These are phyloP conservation scores for Digitaria exilis DNA, from an alignment of 202 grass and related monocot species.

Conservation along the genomic window DNA sequence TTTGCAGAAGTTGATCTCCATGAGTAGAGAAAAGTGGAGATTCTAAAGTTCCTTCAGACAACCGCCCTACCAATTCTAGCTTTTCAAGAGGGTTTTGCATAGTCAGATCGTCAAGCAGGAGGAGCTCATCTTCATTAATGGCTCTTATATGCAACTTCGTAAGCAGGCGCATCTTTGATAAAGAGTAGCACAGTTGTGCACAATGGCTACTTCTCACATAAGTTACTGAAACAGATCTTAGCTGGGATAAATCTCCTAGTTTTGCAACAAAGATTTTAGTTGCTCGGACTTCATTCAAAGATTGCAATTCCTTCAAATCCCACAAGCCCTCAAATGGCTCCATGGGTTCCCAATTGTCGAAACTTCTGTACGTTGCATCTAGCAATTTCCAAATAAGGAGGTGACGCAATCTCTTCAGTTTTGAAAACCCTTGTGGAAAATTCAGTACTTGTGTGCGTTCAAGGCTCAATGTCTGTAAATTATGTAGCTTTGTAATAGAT, in stretches of 20 bases:
- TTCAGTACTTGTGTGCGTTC: background rate
- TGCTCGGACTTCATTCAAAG: conserved; percentile 21
- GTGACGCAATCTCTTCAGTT: conserved; percentile 47
- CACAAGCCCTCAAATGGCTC: conserved; percentile 42
- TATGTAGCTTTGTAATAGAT: conserved; percentile 33
- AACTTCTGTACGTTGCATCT: conserved; percentile 1
- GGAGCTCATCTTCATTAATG: conserved; percentile 35
- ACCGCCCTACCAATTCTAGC: conserved; percentile 1
- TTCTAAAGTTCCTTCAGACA: conserved; percentile 40
- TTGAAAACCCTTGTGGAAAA: conserved; percentile 32
- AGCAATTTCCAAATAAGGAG: conserved; percentile 35
- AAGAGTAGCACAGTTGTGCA: conserved; percentile 23
- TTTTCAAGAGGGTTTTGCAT: conserved; percentile 29
- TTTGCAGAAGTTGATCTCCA: background rate
- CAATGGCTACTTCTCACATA: conserved; percentile 25
- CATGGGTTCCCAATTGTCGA: background rate
- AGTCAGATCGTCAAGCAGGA: conserved; percentile 34
- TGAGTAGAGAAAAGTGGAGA: conserved; percentile 31
- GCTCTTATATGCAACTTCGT: conserved; percentile 22
- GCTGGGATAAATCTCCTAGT: conserved; percentile 34
- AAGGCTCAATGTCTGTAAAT: conserved; percentile 54
- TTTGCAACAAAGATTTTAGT: conserved; percentile 23
- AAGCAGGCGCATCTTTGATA: conserved; percentile 45
- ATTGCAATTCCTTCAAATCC: conserved; percentile 44
- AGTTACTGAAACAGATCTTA: conserved; percentile 29